Evolutionary conservation across 768 basidiomycete species (phyloP).

Genomic region (Mycena polygramma): DNA sequence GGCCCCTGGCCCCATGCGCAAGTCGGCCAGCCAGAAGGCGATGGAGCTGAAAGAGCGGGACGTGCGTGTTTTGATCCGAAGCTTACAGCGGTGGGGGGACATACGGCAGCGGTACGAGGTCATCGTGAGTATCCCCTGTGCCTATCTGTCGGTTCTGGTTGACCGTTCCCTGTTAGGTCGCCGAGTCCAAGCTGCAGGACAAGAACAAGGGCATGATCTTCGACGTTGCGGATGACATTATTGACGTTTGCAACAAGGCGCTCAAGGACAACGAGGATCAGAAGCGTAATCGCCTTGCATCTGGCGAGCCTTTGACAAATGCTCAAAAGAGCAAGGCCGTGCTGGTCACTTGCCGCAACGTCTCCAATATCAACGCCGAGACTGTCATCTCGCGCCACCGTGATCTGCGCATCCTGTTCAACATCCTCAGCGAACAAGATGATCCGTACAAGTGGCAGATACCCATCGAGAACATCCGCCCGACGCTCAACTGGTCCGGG

Average conservation of each 20-base stretch:
- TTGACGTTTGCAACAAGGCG: slow-evolving; percentile 85
- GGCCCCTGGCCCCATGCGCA: slow-evolving; percentile 78
- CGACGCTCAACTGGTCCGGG: slow-evolving; percentile 96
- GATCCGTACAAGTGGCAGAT: slow-evolving; percentile 88
- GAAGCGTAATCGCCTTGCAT: slow-evolving; percentile 79
- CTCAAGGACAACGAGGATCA: slow-evolving; percentile 88
- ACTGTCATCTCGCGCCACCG: slow-evolving; percentile 92
- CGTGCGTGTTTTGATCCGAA: slow-evolving; percentile 93
- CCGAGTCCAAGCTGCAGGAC: slow-evolving; percentile 89
- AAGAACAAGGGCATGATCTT: slow-evolving; percentile 95
- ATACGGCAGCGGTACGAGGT: slow-evolving; percentile 94
- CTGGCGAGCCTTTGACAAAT: slow-evolving; percentile 91
- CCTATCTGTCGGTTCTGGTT: slow-evolving; percentile 19
- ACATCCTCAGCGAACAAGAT: slow-evolving; percentile 78
- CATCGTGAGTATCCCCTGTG: slow-evolving; percentile 74
- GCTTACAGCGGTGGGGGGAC: slow-evolving; percentile 98
- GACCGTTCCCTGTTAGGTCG: slow-evolving; percentile 64
- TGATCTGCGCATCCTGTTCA: slow-evolving; percentile 90
- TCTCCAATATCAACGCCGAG: slow-evolving; percentile 97
- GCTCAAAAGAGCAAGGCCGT: slow-evolving; percentile 98
- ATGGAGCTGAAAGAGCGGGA: slow-evolving; percentile 98
- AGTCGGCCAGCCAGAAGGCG: slow-evolving; percentile 93
- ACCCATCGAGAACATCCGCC: slow-evolving; percentile 93
- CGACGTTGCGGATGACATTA: slow-evolving; percentile 93
- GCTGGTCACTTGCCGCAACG: slow-evolving; percentile 89